Conservation (phyloP, 2,329 filamentous ascomycete genomes). For the Botrytis galanthina region DNA sequence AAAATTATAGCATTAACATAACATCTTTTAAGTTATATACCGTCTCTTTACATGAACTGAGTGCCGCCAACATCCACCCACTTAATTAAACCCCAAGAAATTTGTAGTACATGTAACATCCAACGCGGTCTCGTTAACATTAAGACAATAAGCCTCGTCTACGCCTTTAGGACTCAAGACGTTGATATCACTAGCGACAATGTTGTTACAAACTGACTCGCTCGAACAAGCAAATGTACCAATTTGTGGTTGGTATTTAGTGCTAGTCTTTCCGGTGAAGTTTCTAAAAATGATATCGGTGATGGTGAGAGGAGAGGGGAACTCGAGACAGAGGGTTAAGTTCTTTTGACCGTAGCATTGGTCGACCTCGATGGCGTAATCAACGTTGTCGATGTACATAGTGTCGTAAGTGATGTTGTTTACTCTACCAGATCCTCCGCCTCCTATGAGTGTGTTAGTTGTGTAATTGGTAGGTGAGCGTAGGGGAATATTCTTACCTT, state of each 20-base stretch:
- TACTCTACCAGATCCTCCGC: constrained; percentile 61
- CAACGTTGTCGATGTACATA: constrained; percentile 60
- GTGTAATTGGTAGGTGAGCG: background rate
- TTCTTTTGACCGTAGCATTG: constrained; percentile 65
- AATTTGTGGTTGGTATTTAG: constrained; percentile 44
- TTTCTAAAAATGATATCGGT: constrained; percentile 55
- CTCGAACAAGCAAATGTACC: constrained; percentile 50
- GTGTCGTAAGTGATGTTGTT: constrained; percentile 66
- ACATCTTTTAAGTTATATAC: background rate
- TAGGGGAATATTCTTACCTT: constrained; percentile 32
- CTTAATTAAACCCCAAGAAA: constrained; percentile 35
- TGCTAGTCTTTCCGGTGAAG: constrained; percentile 53
- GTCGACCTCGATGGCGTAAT: constrained; percentile 63
- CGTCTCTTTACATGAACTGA: background rate
- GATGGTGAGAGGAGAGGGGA: constrained; percentile 55
- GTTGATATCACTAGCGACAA: constrained; percentile 47
- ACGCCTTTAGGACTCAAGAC: constrained; percentile 49
- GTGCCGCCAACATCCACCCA: background rate
- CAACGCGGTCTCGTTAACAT: constrained; percentile 41
- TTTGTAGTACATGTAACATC: constrained; percentile 40
- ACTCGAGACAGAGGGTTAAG: constrained; percentile 57
- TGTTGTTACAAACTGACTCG: constrained; percentile 48
- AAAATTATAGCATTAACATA: constrained; percentile 32
- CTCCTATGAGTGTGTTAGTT: constrained; percentile 43
- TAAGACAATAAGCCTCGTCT: constrained; percentile 45